Percentiles rank a stretch among this genome's conserved stretches.
Evolutionary conservation across 306 rosid species (phyloP).

Genomic region (Oemleria cerasiformis): DNA sequence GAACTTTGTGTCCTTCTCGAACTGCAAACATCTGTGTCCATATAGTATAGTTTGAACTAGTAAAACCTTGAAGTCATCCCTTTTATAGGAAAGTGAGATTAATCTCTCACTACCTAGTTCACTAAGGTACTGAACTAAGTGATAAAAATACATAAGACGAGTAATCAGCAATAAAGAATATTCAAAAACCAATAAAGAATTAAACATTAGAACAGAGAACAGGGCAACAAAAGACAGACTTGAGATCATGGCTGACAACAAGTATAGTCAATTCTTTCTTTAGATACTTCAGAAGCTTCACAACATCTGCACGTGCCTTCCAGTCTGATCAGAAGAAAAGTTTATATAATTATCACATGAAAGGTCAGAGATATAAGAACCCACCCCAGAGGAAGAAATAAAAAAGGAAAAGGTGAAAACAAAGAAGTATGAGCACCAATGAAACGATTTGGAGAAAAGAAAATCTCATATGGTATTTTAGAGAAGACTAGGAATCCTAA

Average conservation of each 20-base stretch:
- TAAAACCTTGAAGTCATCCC: background rate
- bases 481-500: background rate
- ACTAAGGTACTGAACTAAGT: background rate
- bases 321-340: constrained; percentile 59
- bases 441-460: background rate
- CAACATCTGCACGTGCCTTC: constrained; percentile 89
- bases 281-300: constrained; percentile 79
- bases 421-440: background rate
- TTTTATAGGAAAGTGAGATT: background rate
- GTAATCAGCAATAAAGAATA: constrained; percentile 17
- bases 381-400: background rate
- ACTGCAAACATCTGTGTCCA: background rate
- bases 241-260: constrained; percentile 88
- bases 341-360: constrained; percentile 8
- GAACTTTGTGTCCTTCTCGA: background rate
- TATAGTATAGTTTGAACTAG: background rate
- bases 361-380: constrained; percentile 5
- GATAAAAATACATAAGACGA: background rate
- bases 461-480: background rate
- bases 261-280: constrained; percentile 77
- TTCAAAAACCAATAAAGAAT: constrained; percentile 10
- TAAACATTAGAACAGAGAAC: constrained; percentile 12
- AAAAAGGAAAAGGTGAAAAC: background rate
- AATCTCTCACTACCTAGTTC: constrained; percentile 1
- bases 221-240: constrained; percentile 40